Evolutionary conservation across 257 asterid species (phyloP).

Genomic region (Parsonsia alboflavescens): DNA sequence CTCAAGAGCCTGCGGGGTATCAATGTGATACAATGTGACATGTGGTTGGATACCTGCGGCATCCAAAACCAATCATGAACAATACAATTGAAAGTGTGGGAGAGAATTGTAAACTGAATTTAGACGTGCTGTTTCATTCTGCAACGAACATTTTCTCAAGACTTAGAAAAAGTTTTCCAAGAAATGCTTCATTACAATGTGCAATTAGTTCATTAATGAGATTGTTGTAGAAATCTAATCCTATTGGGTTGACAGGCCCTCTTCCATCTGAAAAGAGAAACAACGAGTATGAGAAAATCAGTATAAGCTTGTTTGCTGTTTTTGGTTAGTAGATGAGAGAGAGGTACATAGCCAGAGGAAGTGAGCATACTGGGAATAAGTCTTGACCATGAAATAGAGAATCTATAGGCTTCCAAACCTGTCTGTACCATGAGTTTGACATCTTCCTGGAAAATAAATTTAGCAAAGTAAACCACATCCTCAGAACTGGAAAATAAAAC

Average conservation of each 20-base stretch:
- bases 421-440: conserved; percentile 30
- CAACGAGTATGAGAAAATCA: not conserved
- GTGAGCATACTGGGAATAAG: conserved; percentile 37
- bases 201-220: conserved; percentile 42
- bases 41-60: conserved; percentile 58
- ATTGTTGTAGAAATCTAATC: conserved; percentile 47
- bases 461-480: not conserved
- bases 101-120: not conserved
- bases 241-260: conserved; percentile 32
- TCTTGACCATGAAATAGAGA: conserved; percentile 45
- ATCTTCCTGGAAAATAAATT: conserved; percentile 30
- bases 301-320: not conserved
- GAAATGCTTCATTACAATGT: conserved; percentile 25
- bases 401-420: conserved; percentile 32
- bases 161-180: not conserved
- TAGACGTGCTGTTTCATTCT: not conserved
- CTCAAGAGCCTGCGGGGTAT: conserved; percentile 54
- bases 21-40: conserved; percentile 49
- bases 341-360: not conserved
- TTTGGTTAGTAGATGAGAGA: not conserved
- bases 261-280: conserved; percentile 19
- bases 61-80: not conserved
- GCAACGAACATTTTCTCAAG: not conserved
- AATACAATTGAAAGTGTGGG: too few relatives aligned
- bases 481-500: not conserved